These are phyloP conservation scores for Boletus fagicola DNA, from an alignment of 768 basidiomycete species.

Conservation along the genomic window DNA sequence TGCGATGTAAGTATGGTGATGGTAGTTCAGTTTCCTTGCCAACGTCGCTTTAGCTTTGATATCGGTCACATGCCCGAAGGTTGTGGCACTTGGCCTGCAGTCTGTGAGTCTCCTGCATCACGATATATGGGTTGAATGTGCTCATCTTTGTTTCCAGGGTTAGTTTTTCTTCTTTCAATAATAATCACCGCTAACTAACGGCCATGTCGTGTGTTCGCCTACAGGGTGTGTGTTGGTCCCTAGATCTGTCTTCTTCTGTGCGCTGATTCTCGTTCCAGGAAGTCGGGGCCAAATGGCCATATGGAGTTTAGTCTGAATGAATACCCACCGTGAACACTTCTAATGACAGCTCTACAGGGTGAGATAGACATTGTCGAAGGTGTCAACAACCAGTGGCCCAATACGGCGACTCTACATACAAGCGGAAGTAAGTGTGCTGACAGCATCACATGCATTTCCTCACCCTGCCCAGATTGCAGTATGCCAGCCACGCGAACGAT, in stretches of 20 bases:
- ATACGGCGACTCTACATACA: constrained; percentile 29
- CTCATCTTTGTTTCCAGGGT: constrained; percentile 7
- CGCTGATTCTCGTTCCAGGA: constrained; percentile 13
- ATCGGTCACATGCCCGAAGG: constrained; percentile 35
- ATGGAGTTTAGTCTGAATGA: constrained; percentile 4
- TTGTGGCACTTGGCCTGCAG: constrained; percentile 36
- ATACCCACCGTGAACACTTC: neutral
- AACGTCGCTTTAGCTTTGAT: constrained; percentile 25
- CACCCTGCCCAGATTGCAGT: constrained; percentile 22
- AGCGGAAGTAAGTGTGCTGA: constrained; percentile 6
- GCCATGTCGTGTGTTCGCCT: neutral
- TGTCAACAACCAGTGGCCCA: constrained; percentile 25
- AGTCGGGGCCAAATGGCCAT: constrained; percentile 20
- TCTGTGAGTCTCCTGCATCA: constrained; percentile 23
- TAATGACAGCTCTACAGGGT: constrained; percentile 12
- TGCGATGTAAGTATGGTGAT: constrained; percentile 20
- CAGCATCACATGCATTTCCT: neutral
- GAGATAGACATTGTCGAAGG: constrained; percentile 33
- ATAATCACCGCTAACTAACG: neutral
- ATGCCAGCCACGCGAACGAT: constrained; percentile 25
- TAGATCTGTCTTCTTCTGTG: neutral
- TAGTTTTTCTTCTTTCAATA: neutral
- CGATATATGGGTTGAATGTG: neutral
- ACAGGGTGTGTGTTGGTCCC: neutral
- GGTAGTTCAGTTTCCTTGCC: neutral